Conservation (phyloP, 305 asterid genomes). For the Plantago rigida region DNA sequence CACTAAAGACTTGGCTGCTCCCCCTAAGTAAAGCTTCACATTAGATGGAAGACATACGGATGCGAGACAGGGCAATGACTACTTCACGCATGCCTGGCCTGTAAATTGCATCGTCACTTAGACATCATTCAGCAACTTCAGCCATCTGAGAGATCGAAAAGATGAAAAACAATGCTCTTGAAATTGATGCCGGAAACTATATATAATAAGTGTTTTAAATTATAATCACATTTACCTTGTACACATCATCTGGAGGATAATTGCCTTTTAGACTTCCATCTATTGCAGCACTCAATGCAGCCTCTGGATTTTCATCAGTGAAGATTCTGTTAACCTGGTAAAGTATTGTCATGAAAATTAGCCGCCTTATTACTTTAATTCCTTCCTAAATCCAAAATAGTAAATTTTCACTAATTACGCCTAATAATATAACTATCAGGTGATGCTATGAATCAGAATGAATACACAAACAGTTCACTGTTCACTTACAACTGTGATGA, state of each 20-base stretch:
- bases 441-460: no score
- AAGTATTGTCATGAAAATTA: slow-evolving; percentile 1
- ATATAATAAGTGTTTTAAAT: not conserved
- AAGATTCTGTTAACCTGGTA: slow-evolving; percentile 45
- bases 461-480: slow-evolving; percentile 23
- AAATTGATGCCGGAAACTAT: not conserved
- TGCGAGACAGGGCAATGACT: slow-evolving; percentile 49
- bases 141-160: slow-evolving; percentile 45
- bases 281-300: slow-evolving; percentile 40
- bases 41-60: slow-evolving; percentile 58
- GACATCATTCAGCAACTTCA: slow-evolving; percentile 63
- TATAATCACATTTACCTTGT: slow-evolving; percentile 43
- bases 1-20: slow-evolving; percentile 65
- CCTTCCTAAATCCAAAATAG: not conserved
- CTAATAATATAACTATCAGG: no score
- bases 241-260: slow-evolving; percentile 55
- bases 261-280: slow-evolving; percentile 52
- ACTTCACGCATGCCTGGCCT: slow-evolving; percentile 76
- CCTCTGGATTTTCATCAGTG: slow-evolving; percentile 45
- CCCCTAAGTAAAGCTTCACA: slow-evolving; percentile 85
- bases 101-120: slow-evolving; percentile 57
- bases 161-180: not conserved
- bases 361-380: not conserved
- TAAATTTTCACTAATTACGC: not conserved
- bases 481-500: slow-evolving; percentile 60